These are phyloP conservation scores for Quercus bicolor DNA, from an alignment of 306 rosid genomes.

Conservation along the genomic window DNA sequence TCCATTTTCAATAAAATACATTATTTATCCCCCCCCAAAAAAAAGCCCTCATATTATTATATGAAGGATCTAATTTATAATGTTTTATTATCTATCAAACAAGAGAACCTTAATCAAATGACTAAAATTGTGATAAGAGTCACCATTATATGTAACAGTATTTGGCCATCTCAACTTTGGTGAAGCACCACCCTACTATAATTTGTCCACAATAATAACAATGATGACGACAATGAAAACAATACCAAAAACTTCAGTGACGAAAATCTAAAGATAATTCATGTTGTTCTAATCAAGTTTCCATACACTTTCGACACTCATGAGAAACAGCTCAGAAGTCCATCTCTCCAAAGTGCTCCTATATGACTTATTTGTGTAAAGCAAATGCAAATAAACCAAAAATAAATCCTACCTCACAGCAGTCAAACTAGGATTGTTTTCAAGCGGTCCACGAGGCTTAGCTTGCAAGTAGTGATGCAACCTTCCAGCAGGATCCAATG, in stretches of 20 bases:
- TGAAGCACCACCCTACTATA: not conserved
- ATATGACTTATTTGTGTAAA: not conserved
- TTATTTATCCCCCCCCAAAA: not conserved
- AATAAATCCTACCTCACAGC: slow-evolving; percentile 63
- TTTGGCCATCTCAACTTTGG: not conserved
- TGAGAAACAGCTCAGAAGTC: not conserved
- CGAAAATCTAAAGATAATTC: not conserved
- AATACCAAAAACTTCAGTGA: not conserved
- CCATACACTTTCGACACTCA: not conserved
- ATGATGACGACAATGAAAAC: not conserved
- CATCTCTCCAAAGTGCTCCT: not conserved
- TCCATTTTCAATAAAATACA: too few relatives aligned
- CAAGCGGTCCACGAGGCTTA: slow-evolving; percentile 40
- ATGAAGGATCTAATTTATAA: not conserved
- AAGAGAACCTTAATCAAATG: not conserved
- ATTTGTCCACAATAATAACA: not conserved
- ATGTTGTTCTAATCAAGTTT: not conserved
- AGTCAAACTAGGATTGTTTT: slow-evolving; percentile 48
- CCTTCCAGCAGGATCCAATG: slow-evolving; percentile 87
- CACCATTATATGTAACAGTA: not conserved
- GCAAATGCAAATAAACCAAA: slow-evolving; percentile 8
- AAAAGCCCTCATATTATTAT: not conserved
- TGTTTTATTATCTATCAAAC: not conserved
- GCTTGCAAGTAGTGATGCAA: slow-evolving; percentile 72
- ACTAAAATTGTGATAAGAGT: not conserved